These are phyloP conservation scores for Arabidopsis suecica DNA, from an alignment of 345 rosid genomes.

Conservation along the genomic window DNA sequence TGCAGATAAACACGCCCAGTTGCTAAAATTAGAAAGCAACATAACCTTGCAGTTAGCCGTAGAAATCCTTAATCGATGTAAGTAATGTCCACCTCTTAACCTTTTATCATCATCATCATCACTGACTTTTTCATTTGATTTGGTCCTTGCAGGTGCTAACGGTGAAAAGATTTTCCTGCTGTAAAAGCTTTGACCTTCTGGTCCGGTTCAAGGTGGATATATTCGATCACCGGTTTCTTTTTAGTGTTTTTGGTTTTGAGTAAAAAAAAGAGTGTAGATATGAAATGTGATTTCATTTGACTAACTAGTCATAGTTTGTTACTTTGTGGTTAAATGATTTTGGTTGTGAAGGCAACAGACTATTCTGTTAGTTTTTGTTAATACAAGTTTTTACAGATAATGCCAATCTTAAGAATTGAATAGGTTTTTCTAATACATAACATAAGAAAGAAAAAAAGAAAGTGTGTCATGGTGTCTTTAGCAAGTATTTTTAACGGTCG, in stretches of 20 bases:
- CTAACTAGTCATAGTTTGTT: not conserved
- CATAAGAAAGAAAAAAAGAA: not conserved
- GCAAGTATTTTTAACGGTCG: not conserved
- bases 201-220: conserved; percentile 10
- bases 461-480: not conserved
- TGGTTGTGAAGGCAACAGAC: not conserved
- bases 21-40: conserved; percentile 37
- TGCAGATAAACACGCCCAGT: conserved; percentile 44
- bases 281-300: conserved; percentile 19
- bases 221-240: conserved; percentile 7
- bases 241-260: not conserved
- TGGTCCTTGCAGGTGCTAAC: conserved; percentile 18
- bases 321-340: not conserved
- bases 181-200: not conserved
- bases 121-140: conserved; percentile 27
- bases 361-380: not conserved
- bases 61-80: not conserved
- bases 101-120: not conserved
- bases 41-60: not conserved
- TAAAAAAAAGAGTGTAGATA: not conserved
- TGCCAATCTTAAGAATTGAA: not conserved
- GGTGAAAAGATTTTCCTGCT: not conserved
- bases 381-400: not conserved
- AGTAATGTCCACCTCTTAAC: conserved; percentile 20
- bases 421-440: not conserved